These are phyloP conservation scores for Saccharomycopsis hybrid DNA, from an alignment of 1,139 yeast genomes.

Conservation along the genomic window DNA sequence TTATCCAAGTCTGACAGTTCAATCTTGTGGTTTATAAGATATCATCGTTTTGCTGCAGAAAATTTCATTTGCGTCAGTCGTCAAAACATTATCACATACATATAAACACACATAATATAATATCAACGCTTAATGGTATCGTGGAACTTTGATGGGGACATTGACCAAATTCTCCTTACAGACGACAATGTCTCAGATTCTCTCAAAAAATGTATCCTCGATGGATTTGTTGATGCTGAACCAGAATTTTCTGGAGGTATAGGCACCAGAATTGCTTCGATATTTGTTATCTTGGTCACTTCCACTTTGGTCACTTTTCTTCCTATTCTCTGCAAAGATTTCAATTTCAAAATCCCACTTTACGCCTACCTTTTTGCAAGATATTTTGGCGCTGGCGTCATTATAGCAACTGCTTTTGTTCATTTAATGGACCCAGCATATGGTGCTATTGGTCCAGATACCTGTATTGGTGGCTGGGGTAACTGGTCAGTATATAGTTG, in stretches of 20 bases:
- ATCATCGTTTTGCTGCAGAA: too few species aligned
- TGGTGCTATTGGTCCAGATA: conserved; percentile 34
- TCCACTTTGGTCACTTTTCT: conserved; percentile 51
- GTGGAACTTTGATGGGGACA: conserved; percentile 17
- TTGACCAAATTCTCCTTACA: conserved; percentile 26
- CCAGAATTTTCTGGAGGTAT: conserved; percentile 39
- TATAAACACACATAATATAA: too few species aligned
- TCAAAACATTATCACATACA: too few species aligned
- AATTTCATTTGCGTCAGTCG: too few species aligned
- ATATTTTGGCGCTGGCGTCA: conserved; percentile 89
- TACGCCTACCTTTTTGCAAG: conserved; percentile 67
- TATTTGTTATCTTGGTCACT: conserved; percentile 58
- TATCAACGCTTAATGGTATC: conserved; percentile 13
- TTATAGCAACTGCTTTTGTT: conserved; percentile 81
- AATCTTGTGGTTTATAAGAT: too few species aligned
- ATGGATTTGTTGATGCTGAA: conserved; percentile 33
- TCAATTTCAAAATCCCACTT: conserved; percentile 44
- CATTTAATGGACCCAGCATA: conserved; percentile 79
- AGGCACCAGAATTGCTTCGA: conserved; percentile 68
- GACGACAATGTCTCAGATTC: conserved; percentile 29
- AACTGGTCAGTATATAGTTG: conserved; percentile 25
- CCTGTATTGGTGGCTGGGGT: conserved; percentile 39
- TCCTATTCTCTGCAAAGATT: conserved; percentile 44
- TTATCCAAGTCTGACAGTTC: too few species aligned
- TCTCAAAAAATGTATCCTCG: conserved; percentile 34